Evolutionary conservation across 768 basidiomycete genomes (phyloP).

Genomic region (Phanerodontia chrysosporium): DNA sequence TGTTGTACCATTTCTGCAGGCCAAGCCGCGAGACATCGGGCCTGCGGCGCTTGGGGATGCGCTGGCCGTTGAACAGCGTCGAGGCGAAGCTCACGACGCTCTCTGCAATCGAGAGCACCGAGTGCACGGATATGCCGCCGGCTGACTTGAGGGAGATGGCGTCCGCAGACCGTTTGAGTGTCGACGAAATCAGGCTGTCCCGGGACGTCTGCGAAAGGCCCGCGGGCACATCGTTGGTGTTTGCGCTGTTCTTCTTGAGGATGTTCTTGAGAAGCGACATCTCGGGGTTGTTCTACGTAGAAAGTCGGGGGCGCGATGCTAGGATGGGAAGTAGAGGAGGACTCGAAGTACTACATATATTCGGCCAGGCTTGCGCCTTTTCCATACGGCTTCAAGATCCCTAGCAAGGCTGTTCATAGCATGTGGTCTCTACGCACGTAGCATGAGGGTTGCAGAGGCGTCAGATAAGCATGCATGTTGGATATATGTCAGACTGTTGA

Average conservation of each 20-base stretch:
- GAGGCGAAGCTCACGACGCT: slow-evolving; percentile 11
- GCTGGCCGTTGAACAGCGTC: neutral
- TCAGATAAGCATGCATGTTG: too few relatives aligned
- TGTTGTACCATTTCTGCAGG: slow-evolving; percentile 5
- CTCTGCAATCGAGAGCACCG: slow-evolving; percentile 5
- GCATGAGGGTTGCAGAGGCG: too few relatives aligned
- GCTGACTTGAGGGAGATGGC: slow-evolving; percentile 1
- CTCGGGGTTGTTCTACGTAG: neutral
- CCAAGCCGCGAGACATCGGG: slow-evolving; percentile 4
- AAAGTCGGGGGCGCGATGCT: neutral
- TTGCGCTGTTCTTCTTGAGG: slow-evolving; percentile 9
- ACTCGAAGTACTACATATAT: too few relatives aligned
- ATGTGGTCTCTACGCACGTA: too few relatives aligned
- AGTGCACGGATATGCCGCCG: slow-evolving; percentile 1
- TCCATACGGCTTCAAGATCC: too few relatives aligned
- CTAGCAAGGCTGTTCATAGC: too few relatives aligned
- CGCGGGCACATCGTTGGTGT: neutral
- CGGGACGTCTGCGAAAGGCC: slow-evolving; percentile 3
- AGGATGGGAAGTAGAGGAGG: neutral
- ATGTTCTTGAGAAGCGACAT: slow-evolving; percentile 11
- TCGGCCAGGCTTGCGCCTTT: too few relatives aligned
- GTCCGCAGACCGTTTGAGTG: neutral
- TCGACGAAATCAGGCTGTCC: neutral
- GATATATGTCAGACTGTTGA: too few relatives aligned
- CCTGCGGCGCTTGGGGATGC: slow-evolving; percentile 4